These are phyloP conservation scores for Cryptosporidium ryanae DNA, from an alignment of 169 alveolate species.

Conservation along the genomic window DNA sequence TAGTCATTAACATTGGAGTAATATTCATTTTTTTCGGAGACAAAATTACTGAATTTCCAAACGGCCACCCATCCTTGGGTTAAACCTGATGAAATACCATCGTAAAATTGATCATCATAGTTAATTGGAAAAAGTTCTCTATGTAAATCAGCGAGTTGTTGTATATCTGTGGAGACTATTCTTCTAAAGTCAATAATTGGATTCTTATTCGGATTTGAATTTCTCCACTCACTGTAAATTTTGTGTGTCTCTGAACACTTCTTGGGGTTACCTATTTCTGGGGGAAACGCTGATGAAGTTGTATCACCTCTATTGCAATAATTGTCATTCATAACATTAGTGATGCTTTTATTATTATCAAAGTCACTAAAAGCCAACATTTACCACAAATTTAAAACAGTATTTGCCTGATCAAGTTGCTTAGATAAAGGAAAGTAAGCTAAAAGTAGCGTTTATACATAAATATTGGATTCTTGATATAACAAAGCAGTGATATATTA, in stretches of 20 bases:
- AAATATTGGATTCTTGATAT: no score
- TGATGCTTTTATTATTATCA: no score
- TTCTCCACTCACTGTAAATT: constrained; percentile 27
- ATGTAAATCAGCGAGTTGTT: constrained; percentile 52
- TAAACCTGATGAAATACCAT: constrained; percentile 41
- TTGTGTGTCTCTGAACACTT: constrained; percentile 30
- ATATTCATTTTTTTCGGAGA: background rate
- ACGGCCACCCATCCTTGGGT: constrained; percentile 73
- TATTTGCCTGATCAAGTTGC: no score
- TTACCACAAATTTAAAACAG: no score
- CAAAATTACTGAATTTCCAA: constrained; percentile 10
- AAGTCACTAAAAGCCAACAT: no score
- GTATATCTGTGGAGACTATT: constrained; percentile 5
- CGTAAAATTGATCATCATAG: constrained; percentile 62
- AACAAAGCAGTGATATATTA: no score
- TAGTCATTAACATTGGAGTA: no score
- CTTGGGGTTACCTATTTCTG: constrained; percentile 20
- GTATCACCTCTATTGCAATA: background rate
- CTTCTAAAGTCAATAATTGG: constrained; percentile 58
- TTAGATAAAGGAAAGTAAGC: no score
- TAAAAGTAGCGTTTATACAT: no score
- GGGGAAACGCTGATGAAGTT: constrained; percentile 70
- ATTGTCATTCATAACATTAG: no score
- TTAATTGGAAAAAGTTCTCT: constrained; percentile 58
- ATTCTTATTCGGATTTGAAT: constrained; percentile 2